These are phyloP conservation scores for Kodamaea kaohsiungensis DNA, from an alignment of 805 yeast genomes.

Conservation along the genomic window DNA sequence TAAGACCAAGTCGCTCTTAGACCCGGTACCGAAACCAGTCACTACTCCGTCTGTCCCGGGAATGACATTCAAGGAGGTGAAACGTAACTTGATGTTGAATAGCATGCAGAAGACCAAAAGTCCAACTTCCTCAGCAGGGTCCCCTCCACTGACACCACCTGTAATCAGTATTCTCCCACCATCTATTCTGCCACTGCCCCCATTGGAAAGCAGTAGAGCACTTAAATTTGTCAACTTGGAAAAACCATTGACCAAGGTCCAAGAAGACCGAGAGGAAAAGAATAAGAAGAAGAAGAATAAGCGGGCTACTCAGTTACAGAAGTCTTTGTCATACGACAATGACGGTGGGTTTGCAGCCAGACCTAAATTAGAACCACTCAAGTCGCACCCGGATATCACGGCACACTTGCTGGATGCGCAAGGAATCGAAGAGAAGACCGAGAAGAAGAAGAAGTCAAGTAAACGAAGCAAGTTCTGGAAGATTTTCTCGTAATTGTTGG, in stretches of 20 bases:
- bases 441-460: constrained; percentile 23
- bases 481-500: constrained; percentile 19
- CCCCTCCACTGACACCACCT: neutral
- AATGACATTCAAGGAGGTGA: constrained; percentile 36
- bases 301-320: constrained; percentile 19
- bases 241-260: constrained; percentile 12
- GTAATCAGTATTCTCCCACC: constrained; percentile 9
- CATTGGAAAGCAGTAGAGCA: constrained; percentile 18
- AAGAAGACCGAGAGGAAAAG: constrained; percentile 8
- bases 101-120: constrained; percentile 11
- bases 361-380: constrained; percentile 35
- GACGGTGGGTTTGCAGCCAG: constrained; percentile 11
- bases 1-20: constrained; percentile 43
- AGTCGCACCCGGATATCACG: constrained; percentile 40
- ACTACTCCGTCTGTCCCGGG: constrained; percentile 10
- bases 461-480: constrained; percentile 39
- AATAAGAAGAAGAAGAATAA: constrained; percentile 14
- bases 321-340: constrained; percentile 40
- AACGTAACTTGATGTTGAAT: constrained; percentile 25
- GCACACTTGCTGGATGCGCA: constrained; percentile 1
- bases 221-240: constrained; percentile 33
- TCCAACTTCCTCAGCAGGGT: constrained; percentile 8
- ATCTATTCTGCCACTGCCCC: constrained; percentile 9
- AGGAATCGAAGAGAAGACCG: constrained; percentile 9
- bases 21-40: constrained; percentile 22